Base-by-base conservation (phyloP, 345 rosid species). In the Lagerstroemia speciosa region DNA sequence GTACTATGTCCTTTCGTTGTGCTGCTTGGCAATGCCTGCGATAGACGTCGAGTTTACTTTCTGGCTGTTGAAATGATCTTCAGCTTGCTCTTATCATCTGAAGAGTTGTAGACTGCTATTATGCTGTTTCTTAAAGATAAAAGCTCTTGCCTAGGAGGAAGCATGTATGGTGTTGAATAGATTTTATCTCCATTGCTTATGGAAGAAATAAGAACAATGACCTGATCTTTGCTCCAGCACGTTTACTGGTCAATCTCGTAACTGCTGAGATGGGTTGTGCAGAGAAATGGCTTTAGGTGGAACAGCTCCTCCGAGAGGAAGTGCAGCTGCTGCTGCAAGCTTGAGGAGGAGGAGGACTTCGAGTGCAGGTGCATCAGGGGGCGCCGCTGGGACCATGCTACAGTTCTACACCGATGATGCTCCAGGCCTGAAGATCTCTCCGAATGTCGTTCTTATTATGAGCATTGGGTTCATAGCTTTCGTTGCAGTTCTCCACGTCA, bases 381-480 rank as follows among this genome's bases (percentile, higher is more conserved):
- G 89, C 12, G 86, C 87, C 16, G 85, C 93, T 0, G 96, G 98
- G 43, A 80, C 84, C 0, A 87, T 88, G 93, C 98, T 93, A 67
- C 98, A 93, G 78, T 93, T 90, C 73, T 93, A 93, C 77, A 90
- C 93, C 0, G 97, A 93, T 71, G 96, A 92, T 78, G 87, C 92
- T 0, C 89, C 95, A 0, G 98, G 98, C 33, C 88, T 90, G 48
- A 90, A 90, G 83, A 88, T 90, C 71, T 87, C 92, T 15, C 96
- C 96, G 0, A 93, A 93, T 74, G 92, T 89, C 15, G 96, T 93
- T 16, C 92, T 86, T 70, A 80, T 87, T 3, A 87, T 93, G 97
- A 89, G 92, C 85, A 91, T 91, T 17, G 96, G 98, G 48, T 91
- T 93, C 87, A 91, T 93, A n/a, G 98, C 93, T 24, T 92, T 92